Base-by-base conservation (phyloP, 345 rosid species). In the Populus euphratica region DNA sequence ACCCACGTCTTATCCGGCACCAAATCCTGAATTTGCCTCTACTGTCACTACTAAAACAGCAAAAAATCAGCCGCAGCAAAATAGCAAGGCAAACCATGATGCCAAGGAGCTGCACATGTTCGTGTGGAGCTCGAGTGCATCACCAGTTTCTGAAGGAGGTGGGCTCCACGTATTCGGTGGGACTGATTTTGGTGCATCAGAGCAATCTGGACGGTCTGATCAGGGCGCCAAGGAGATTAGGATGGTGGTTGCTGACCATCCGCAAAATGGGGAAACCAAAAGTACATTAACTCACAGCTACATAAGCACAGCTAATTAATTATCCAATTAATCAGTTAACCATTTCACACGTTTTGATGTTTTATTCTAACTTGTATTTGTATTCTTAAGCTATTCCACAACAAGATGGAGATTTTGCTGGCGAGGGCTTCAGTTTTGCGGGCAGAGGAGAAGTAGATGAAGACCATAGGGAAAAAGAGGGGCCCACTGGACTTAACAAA, bases 211-310 rank as follows among this genome's bases (percentile, higher is more conserved):
- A 52, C 85, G 91, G 85, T 85, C 98, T 14, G 97, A 93, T 61
- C 99, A 91, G 75, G 91, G 96, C 7, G 96, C 94, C 10, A 93
- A 92, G 81, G 99, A 95, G 86, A 95, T 95, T 73, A 87, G 96
- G 83, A 90, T 92, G 99, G 72, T 95, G 73, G 96, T 95, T 33
- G 61, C 93, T 6, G 99, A 95, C 64, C 90, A 89, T 27, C 88
- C 89, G n/a, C 90, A 86, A 56, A 95, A 86, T 77, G 93, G 91
- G 38, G 97, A 93, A 76, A 80, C 5, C 77, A 95, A 91, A 91
- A 85, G 99, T 90, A 86, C 5, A 20, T 29, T 21, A 66, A 69
- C 47, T 29, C 43, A 47, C n/a, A 12, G 33, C 1, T 29, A 50
- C 13, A n/a, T 14, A 6, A 11, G 18, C 31, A 35, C 29, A 23